Evolutionary conservation across 2,329 filamentous ascomycete genomes (phyloP).

Genomic region (Penicillium sp.): DNA sequence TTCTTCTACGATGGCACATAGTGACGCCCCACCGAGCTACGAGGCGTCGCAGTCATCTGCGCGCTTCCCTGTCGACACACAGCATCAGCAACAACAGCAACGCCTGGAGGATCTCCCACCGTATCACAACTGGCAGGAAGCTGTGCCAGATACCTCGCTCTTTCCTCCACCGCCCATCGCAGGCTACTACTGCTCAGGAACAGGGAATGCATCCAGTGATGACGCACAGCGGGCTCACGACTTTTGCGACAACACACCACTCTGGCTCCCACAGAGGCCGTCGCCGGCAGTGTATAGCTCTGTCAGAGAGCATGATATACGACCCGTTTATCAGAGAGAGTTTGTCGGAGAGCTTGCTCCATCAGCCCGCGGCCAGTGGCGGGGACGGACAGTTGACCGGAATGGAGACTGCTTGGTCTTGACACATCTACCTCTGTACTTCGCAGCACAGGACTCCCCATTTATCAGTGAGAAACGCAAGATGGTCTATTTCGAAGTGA

Average conservation of each 20-base stretch:
- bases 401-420: conserved; percentile 51
- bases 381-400: conserved; percentile 39
- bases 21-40: conserved; percentile 19
- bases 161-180: conserved; percentile 57
- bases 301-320: conserved; percentile 44
- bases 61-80: background rate
- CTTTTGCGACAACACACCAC: conserved; percentile 50
- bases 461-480: conserved; percentile 43
- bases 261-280: conserved; percentile 48
- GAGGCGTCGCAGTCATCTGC: conserved; percentile 12
- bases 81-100: background rate
- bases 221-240: conserved; percentile 53
- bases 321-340: conserved; percentile 41
- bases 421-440: conserved; percentile 54
- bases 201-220: conserved; percentile 52
- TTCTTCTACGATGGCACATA: background rate
- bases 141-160: conserved; percentile 55
- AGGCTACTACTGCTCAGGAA: conserved; percentile 50
- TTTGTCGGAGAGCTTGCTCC: conserved; percentile 38
- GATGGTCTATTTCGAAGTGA: conserved; percentile 58
- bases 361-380: conserved; percentile 40
- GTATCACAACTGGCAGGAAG: conserved; percentile 58
- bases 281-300: conserved; percentile 40
- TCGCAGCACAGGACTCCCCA: conserved; percentile 48
- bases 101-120: conserved; percentile 23